phyloP scores from a whole-genome alignment of 345 rosid genomes.

The Eucalyptus marginata region DNA sequence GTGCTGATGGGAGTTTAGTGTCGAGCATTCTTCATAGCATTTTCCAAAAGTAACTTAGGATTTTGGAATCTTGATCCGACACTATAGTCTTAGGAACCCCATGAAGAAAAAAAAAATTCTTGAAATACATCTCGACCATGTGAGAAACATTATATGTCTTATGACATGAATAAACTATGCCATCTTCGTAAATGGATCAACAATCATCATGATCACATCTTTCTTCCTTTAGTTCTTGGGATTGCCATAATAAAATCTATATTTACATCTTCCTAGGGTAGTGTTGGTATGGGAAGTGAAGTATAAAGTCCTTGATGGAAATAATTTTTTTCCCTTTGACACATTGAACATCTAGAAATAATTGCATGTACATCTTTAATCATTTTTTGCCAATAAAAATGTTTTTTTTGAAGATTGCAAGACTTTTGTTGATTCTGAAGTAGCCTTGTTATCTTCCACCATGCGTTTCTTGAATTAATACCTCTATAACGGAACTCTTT shows the following conservation, averaged over 20 bases:
- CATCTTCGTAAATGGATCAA: not conserved
- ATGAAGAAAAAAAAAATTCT: too few species aligned
- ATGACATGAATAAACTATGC: not conserved
- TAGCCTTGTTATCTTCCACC: not conserved
- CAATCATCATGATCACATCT: too few species aligned
- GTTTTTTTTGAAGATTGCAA: not conserved
- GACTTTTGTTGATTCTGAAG: not conserved
- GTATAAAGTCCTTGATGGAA: not conserved
- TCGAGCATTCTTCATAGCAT: not conserved
- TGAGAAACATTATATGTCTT: not conserved
- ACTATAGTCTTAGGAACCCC: not conserved
- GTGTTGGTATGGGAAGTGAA: not conserved
- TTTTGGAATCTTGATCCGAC: not conserved
- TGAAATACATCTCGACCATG: too few species aligned
- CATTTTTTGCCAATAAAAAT: not conserved
- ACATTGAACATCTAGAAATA: not conserved
- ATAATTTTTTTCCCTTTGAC: not conserved
- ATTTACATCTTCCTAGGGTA: not conserved
- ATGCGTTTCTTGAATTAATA: not conserved
- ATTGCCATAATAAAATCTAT: not conserved
- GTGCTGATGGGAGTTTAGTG: not conserved
- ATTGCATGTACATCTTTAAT: not conserved
- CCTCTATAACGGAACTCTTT: too few species aligned
- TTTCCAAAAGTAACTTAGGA: too few species aligned
- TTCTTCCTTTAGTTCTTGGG: not conserved